phyloP scores from a whole-genome alignment of 129 eudicot genomes.

The Flaveria trinervia region DNA sequence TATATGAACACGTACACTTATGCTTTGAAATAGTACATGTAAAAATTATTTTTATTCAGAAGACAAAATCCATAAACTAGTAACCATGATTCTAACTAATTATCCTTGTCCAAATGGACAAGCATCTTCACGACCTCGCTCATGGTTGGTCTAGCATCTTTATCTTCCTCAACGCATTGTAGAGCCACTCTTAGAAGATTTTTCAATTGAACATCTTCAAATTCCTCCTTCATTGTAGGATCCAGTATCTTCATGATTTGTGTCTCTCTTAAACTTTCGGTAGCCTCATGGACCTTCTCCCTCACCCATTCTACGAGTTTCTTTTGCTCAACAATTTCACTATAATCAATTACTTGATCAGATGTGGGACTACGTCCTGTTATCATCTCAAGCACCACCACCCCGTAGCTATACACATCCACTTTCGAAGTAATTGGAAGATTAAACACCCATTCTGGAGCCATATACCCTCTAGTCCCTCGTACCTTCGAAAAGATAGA shows the following conservation, averaged over 20 bases:
- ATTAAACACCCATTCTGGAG: slow-evolving; percentile 48
- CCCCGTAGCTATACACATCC: slow-evolving; percentile 38
- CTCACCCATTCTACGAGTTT: slow-evolving; percentile 33
- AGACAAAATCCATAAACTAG: neutral
- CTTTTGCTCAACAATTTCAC: neutral
- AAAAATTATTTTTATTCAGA: neutral
- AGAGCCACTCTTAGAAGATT: slow-evolving; percentile 30
- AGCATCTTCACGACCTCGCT: slow-evolving; percentile 43
- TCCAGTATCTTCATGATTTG: slow-evolving; percentile 27
- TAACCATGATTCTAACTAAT: neutral
- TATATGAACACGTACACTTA: neutral
- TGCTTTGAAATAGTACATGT: too few species aligned
- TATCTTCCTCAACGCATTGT: slow-evolving; percentile 44
- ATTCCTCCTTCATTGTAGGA: slow-evolving; percentile 12
- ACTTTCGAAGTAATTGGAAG: slow-evolving; percentile 43
- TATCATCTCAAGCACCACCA: slow-evolving; percentile 49
- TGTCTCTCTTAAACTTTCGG: neutral
- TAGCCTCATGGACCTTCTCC: slow-evolving; percentile 18
- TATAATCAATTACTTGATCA: neutral
- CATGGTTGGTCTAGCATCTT: slow-evolving; percentile 50
- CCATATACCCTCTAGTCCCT: slow-evolving; percentile 45
- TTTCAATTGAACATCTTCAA: slow-evolving; percentile 18
- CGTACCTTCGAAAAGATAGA: slow-evolving; percentile 19
- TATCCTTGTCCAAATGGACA: slow-evolving; percentile 4
- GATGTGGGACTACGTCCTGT: slow-evolving; percentile 38